phyloP scores from a whole-genome alignment of 1,284 basidiomycete genomes.

The Malassezia globosa region DNA sequence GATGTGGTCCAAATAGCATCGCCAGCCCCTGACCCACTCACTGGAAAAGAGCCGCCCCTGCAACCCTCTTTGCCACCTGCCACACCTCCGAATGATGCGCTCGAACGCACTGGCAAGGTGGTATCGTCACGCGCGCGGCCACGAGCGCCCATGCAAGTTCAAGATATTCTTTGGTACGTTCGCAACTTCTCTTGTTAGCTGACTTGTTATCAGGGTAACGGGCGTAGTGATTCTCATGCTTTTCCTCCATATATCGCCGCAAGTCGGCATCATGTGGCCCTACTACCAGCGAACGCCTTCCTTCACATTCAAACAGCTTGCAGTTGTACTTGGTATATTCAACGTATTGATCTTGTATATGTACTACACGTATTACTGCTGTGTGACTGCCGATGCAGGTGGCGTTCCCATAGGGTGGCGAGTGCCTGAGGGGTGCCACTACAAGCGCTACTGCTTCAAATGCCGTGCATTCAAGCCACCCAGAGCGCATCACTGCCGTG shows the following conservation, averaged over 20 bases:
- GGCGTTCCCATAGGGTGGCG: slow-evolving; percentile 31
- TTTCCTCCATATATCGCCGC: slow-evolving; percentile 31
- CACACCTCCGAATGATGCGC: too few relatives aligned
- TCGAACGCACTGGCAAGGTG: too few relatives aligned
- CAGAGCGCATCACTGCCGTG: slow-evolving; percentile 63
- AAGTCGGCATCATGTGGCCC: slow-evolving; percentile 34
- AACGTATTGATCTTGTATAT: slow-evolving; percentile 52
- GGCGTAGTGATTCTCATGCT: slow-evolving; percentile 25
- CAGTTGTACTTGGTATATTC: slow-evolving; percentile 68
- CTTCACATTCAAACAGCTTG: slow-evolving; percentile 53
- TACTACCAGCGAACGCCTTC: slow-evolving; percentile 29
- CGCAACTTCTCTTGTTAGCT: slow-evolving; percentile 1
- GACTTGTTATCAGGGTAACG: slow-evolving; percentile 21
- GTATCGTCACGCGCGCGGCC: too few relatives aligned
- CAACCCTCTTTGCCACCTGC: too few relatives aligned
- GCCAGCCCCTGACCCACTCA: too few relatives aligned
- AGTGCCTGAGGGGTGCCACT: slow-evolving; percentile 13
- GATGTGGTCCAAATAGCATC: too few relatives aligned
- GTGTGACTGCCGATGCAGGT: slow-evolving; percentile 30
- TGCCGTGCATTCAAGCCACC: slow-evolving; percentile 57
- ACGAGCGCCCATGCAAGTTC: background rate
- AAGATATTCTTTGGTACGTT: slow-evolving; percentile 10
- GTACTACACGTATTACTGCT: slow-evolving; percentile 37
- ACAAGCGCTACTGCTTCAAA: slow-evolving; percentile 37
- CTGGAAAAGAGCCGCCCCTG: too few relatives aligned